Percentiles rank a stretch among this genome's conserved stretches.
Conservation (phyloP, 169 alveolate genomes). For the Plasmodium relictum region DNA sequence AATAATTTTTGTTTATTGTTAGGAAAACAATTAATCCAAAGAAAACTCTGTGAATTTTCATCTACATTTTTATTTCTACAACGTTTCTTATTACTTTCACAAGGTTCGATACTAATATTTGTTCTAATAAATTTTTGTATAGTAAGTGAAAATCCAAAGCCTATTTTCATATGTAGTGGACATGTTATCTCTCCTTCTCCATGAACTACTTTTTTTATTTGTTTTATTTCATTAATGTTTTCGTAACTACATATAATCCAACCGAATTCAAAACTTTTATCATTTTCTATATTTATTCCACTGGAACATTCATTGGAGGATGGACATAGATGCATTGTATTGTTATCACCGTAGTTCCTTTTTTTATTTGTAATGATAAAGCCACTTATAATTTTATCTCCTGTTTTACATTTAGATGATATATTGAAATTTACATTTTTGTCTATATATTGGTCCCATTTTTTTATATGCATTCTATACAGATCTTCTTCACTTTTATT, state of each 20-base stretch:
- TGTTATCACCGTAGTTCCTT: slow-evolving; percentile 13
- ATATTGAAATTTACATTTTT: slow-evolving; percentile 69
- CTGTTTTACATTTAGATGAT: slow-evolving; percentile 34
- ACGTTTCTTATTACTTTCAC: slow-evolving; percentile 41
- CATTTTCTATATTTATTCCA: slow-evolving; percentile 52
- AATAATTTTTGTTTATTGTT: slow-evolving; percentile 14
- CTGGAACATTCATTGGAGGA: slow-evolving; percentile 41
- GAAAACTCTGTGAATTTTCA: slow-evolving; percentile 31
- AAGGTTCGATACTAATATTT: slow-evolving; percentile 44
- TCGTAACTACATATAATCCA: slow-evolving; percentile 73
- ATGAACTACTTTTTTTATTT: slow-evolving; percentile 26
- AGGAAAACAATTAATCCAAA: slow-evolving; percentile 76
- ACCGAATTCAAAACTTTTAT: slow-evolving; percentile 73
- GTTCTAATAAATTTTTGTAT: slow-evolving; percentile 24
- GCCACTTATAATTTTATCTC: slow-evolving; percentile 70
- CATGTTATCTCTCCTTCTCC: slow-evolving; percentile 41
- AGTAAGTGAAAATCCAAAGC: slow-evolving; percentile 69
- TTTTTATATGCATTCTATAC: slow-evolving; percentile 56
- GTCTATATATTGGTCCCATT: slow-evolving; percentile 57
- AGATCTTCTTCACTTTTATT: slow-evolving; percentile 45
- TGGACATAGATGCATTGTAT: slow-evolving; percentile 56
- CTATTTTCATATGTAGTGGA: slow-evolving; percentile 72
- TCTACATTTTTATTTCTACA: slow-evolving; percentile 7
- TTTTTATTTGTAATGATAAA: slow-evolving; percentile 62
- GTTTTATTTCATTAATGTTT: slow-evolving; percentile 49